Percentiles rank a stretch among this genome's conserved stretches.
These are phyloP conservation scores for Pseudocercospora eumusae DNA, from an alignment of 2,329 filamentous ascomycete genomes.

Conservation along the genomic window DNA sequence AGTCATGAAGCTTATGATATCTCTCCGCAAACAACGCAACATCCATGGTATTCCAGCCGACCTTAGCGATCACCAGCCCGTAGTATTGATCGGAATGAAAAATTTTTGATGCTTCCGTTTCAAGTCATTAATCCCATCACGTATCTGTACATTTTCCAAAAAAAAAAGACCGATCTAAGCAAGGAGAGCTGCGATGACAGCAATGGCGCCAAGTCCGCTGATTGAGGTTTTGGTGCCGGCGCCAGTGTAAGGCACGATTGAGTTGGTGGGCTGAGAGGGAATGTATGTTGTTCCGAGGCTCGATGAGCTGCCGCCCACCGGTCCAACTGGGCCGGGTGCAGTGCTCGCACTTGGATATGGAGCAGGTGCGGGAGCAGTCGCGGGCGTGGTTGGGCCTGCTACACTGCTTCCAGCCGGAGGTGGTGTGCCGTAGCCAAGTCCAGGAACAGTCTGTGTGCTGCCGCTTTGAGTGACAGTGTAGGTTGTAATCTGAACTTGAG, in stretches of 20 bases:
- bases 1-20: conserved; percentile 6
- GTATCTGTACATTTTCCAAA: neutral
- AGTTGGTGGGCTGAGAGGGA: conserved; percentile 7
- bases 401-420: conserved; percentile 11
- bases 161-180: neutral
- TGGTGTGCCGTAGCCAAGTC: conserved; percentile 27
- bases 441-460: conserved; percentile 19
- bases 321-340: conserved; percentile 18
- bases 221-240: neutral
- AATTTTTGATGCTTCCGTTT: conserved; percentile 8
- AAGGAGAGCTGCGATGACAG: conserved; percentile 7
- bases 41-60: conserved; percentile 8
- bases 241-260: conserved; percentile 16
- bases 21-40: neutral
- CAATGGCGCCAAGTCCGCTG: neutral
- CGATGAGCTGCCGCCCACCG: conserved; percentile 10
- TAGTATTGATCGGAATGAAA: conserved; percentile 12
- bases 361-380: conserved; percentile 17
- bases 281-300: conserved; percentile 19
- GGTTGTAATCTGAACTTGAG: conserved; percentile 38
- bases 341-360: conserved; percentile 20
- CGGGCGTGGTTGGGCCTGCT: conserved; percentile 1
- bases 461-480: conserved; percentile 28
- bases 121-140: conserved; percentile 16
- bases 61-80: neutral